phyloP scores from a whole-genome alignment of 306 rosid species.

The Quercus bicolor region DNA sequence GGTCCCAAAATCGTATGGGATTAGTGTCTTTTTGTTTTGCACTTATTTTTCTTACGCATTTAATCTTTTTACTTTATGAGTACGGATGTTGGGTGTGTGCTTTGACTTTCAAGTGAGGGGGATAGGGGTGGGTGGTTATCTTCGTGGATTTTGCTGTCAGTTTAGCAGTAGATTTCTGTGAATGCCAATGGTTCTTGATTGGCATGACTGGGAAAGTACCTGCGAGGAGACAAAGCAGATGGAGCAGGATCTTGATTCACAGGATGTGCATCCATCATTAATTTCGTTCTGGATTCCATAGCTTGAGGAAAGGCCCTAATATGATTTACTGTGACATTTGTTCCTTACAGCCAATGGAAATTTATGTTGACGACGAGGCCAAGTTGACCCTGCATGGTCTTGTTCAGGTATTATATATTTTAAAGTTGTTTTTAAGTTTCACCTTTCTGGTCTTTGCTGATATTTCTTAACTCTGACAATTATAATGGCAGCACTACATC shows the following conservation, averaged over 20 bases:
- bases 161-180: constrained; percentile 34
- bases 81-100: constrained; percentile 17
- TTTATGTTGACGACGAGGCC: constrained; percentile 98
- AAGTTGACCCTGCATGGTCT: constrained; percentile 97
- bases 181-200: constrained; percentile 48
- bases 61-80: constrained; percentile 5
- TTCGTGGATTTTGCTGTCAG: constrained; percentile 27
- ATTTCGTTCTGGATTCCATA: constrained; percentile 86
- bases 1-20: constrained; percentile 16
- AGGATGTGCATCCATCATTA: constrained; percentile 79
- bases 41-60: constrained; percentile 12
- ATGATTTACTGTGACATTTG: constrained; percentile 83
- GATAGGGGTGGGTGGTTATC: not conserved
- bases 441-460: not conserved
- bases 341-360: constrained; percentile 99
- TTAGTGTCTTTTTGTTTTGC: constrained; percentile 12
- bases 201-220: constrained; percentile 47
- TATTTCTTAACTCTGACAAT: constrained; percentile 20
- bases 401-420: constrained; percentile 62
- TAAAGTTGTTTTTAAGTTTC: not conserved
- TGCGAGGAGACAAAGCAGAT: constrained; percentile 63
- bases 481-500: constrained; percentile 88
- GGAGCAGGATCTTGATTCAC: constrained; percentile 65
- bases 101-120: constrained; percentile 18
- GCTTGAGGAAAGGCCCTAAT: constrained; percentile 89